These are phyloP conservation scores for Leucaena leucocephala DNA, from an alignment of 306 rosid species.

Conservation along the genomic window DNA sequence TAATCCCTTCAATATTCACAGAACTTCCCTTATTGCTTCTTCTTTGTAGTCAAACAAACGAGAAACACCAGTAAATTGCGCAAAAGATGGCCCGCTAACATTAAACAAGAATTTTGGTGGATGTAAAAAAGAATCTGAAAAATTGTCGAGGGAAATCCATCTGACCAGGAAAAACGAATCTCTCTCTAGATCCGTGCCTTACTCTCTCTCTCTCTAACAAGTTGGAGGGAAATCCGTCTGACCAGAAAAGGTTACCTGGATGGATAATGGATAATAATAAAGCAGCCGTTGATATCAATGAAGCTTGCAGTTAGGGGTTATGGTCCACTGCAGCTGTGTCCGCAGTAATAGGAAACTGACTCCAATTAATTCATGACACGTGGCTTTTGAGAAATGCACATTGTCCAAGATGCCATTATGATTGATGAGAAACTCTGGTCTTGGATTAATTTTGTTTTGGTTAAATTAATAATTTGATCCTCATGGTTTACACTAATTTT, in stretches of 20 bases:
- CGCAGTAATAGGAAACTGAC: not conserved
- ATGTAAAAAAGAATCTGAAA: slow-evolving; percentile 17
- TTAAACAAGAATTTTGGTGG: slow-evolving; percentile 50
- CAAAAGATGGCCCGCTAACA: slow-evolving; percentile 46
- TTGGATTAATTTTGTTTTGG: not conserved
- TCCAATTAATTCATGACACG: not conserved
- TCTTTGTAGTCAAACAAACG: slow-evolving; percentile 35
- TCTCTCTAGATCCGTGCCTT: slow-evolving; percentile 1
- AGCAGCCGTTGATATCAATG: not conserved
- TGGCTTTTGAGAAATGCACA: not conserved
- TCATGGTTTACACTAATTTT: too few relatives aligned
- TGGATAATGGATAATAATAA: slow-evolving; percentile 37
- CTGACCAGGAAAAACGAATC: too few relatives aligned
- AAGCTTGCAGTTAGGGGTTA: not conserved
- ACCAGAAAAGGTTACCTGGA: slow-evolving; percentile 45
- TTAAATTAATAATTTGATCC: too few relatives aligned
- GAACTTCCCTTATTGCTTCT: slow-evolving; percentile 24
- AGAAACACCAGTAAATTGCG: slow-evolving; percentile 31
- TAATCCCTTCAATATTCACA: slow-evolving; percentile 45
- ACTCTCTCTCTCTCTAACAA: slow-evolving; percentile 13
- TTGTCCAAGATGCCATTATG: not conserved
- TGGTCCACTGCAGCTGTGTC: not conserved
- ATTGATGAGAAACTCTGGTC: not conserved
- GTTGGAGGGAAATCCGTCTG: slow-evolving; percentile 51
- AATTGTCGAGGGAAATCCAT: too few relatives aligned